phyloP scores from a whole-genome alignment of 2,329 filamentous ascomycete genomes.

The Venturia effusa region DNA sequence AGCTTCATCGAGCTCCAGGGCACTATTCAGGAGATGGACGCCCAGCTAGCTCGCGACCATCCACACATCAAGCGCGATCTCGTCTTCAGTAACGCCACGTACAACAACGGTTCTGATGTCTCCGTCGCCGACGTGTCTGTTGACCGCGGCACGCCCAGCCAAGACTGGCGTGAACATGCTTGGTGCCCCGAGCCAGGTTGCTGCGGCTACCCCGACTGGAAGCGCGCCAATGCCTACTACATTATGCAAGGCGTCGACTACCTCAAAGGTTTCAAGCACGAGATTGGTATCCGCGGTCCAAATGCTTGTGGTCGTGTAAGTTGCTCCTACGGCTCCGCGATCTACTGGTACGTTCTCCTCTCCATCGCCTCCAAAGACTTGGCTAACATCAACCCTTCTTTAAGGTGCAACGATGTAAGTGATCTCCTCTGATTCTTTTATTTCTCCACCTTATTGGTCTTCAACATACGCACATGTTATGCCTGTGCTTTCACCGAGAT shows the following conservation, averaged over 20 bases:
- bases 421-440: not conserved
- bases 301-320: not conserved
- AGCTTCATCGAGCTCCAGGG: not conserved
- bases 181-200: not conserved
- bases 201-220: not conserved
- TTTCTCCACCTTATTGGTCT: not conserved
- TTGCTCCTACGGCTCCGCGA: not conserved
- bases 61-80: not conserved
- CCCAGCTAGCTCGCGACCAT: not conserved
- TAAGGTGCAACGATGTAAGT: slow-evolving; percentile 1
- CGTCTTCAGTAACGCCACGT: not conserved
- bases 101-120: not conserved
- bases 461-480: not conserved
- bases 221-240: not conserved
- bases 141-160: not conserved
- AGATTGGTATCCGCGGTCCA: not conserved
- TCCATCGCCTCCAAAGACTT: not conserved
- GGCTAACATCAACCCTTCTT: not conserved
- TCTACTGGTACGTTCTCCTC: not conserved
- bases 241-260: not conserved
- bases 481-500: not conserved
- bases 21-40: not conserved
- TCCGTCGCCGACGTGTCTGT: not conserved
- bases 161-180: not conserved
- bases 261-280: not conserved